These are phyloP conservation scores for Metschnikowia colocasiae DNA, from an alignment of 805 yeast species.

Conservation along the genomic window DNA sequence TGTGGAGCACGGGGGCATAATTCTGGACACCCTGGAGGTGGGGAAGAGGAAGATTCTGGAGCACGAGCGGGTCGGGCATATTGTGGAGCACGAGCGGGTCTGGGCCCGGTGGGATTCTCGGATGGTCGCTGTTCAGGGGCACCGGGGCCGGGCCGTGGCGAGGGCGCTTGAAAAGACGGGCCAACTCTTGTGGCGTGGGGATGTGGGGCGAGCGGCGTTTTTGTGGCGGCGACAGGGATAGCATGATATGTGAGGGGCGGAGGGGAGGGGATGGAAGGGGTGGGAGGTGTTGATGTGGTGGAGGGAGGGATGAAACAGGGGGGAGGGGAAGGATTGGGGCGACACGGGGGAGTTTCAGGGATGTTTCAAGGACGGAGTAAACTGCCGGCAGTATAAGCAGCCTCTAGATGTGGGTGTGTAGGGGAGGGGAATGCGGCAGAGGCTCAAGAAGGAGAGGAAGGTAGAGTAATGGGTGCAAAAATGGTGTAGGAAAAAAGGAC, in stretches of 20 bases:
- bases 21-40: background rate
- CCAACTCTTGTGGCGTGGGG: slow-evolving; percentile 17
- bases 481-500: slow-evolving; percentile 13
- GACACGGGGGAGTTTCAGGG: background rate
- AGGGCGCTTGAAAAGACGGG: slow-evolving; percentile 15
- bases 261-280: background rate
- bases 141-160: background rate
- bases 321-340: background rate
- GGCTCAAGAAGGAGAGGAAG: background rate
- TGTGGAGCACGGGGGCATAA: slow-evolving; percentile 25
- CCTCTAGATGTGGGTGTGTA: background rate
- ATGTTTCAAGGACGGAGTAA: background rate
- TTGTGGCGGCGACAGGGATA: slow-evolving; percentile 7
- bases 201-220: slow-evolving; percentile 12
- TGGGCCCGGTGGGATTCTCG: background rate
- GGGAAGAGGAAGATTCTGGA: slow-evolving; percentile 4
- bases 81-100: background rate
- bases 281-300: slow-evolving; percentile 11
- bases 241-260: background rate
- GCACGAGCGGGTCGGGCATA: background rate
- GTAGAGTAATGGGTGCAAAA: slow-evolving; percentile 19
- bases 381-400: slow-evolving; percentile 3
- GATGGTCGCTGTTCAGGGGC: background rate
- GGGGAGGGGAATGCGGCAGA: background rate
- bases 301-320: slow-evolving; percentile 11